Evolutionary conservation across 2,329 filamentous ascomycete genomes (phyloP).

Genomic region (Fusarium pininemorale): DNA sequence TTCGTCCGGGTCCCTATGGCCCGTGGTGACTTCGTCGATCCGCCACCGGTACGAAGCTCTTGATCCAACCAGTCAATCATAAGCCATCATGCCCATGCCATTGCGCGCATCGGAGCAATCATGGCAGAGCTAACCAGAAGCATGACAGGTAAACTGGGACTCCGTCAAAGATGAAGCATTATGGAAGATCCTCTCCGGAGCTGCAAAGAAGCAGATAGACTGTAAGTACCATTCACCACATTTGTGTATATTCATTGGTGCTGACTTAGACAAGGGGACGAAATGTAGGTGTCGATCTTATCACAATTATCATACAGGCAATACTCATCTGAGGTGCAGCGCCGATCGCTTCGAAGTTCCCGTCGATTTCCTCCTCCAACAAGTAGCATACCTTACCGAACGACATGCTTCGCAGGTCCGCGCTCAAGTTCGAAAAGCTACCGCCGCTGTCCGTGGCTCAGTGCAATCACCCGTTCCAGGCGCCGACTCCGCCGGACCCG

Average conservation of each 20-base stretch:
- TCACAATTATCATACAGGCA: conserved; percentile 10
- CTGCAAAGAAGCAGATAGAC: conserved; percentile 84
- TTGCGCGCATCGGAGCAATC: conserved; percentile 23
- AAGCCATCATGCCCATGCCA: conserved; percentile 23
- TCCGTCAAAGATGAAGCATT: conserved; percentile 84
- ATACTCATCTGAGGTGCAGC: conserved; percentile 52
- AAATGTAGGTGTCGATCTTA: conserved; percentile 66
- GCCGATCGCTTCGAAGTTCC: conserved; percentile 84
- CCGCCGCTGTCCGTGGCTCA: conserved; percentile 65
- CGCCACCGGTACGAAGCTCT: conserved; percentile 72
- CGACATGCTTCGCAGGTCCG: conserved; percentile 88
- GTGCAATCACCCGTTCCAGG: conserved; percentile 66
- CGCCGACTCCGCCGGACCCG: conserved; percentile 52
- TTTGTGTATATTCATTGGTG: background rate
- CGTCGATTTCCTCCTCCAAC: conserved; percentile 87
- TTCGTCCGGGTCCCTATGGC: conserved; percentile 91
- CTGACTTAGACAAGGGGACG: conserved; percentile 68
- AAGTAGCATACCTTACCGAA: conserved; percentile 94
- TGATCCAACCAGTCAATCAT: background rate
- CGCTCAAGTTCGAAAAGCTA: conserved; percentile 85
- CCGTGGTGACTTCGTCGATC: conserved; percentile 88
- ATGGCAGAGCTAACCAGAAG: conserved; percentile 36
- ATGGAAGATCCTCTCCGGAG: conserved; percentile 89
- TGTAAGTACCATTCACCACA: conserved; percentile 64
- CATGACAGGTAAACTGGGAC: conserved; percentile 82